Percentiles rank a stretch among this genome's conserved stretches.
These are phyloP conservation scores for Rheum nobile DNA, from an alignment of 148 eudicot species.

Conservation along the genomic window DNA sequence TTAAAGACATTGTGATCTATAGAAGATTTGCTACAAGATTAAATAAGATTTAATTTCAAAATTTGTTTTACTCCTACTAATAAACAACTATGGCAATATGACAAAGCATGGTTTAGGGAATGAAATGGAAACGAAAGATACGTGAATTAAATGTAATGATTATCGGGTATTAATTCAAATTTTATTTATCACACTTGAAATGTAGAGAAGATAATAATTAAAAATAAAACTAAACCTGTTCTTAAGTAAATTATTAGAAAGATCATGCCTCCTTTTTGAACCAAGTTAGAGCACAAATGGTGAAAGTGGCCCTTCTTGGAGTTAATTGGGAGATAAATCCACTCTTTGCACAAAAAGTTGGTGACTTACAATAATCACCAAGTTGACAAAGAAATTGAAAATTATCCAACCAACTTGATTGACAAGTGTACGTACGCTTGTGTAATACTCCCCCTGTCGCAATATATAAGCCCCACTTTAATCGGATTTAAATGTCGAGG, in stretches of 20 bases:
- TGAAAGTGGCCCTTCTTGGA: not conserved
- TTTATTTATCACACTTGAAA: not conserved
- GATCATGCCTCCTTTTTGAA: not conserved
- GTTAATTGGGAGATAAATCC: not conserved
- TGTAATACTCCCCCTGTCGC: too few relatives aligned
- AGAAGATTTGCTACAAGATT: not conserved
- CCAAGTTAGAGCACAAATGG: not conserved
- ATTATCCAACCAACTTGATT: too few relatives aligned
- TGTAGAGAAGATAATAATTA: not conserved
- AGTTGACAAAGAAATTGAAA: not conserved
- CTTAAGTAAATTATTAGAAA: not conserved
- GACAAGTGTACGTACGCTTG: not conserved
- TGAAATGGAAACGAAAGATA: not conserved
- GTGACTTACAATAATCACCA: not conserved
- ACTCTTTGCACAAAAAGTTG: not conserved
- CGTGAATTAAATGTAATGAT: not conserved
- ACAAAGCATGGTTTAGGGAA: not conserved
- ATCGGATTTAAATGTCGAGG: too few relatives aligned
- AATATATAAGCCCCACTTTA: too few relatives aligned
- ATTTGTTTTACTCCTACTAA: not conserved
- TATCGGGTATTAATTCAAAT: not conserved
- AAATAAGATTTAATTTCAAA: not conserved
- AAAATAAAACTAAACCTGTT: not conserved
- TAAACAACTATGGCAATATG: not conserved
- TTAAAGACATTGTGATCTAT: too few relatives aligned